A percentile compares a stretch with the other conserved stretches of the same genome.
phyloP scores from a whole-genome alignment of 129 eudicot genomes.

The Lonicera japonica region DNA sequence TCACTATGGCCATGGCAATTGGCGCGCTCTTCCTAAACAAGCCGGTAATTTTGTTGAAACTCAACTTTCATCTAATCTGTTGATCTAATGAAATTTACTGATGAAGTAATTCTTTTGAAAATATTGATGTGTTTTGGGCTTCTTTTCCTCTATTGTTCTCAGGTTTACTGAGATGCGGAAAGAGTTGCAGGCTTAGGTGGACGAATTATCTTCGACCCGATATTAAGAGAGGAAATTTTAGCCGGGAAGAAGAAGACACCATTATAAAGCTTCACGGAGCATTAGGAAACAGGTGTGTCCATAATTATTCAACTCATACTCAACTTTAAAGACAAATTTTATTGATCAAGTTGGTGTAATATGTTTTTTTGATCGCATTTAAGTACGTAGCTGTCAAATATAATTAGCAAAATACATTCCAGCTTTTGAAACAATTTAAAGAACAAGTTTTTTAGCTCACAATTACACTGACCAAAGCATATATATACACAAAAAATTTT shows the following conservation, averaged over 20 bases:
- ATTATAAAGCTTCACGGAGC: constrained; percentile 50
- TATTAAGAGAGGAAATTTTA: constrained; percentile 62
- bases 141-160: background rate
- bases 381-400: too few species aligned
- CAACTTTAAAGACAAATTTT: too few species aligned
- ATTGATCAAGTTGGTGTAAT: too few species aligned
- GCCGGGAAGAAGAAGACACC: constrained; percentile 57
- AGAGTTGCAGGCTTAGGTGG: constrained; percentile 81
- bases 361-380: too few species aligned
- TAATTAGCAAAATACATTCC: too few species aligned
- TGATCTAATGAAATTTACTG: background rate
- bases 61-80: background rate
- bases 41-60: constrained; percentile 34
- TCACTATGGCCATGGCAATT: constrained; percentile 57
- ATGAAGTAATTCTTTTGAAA: too few species aligned
- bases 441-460: too few species aligned
- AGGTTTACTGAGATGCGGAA: constrained; percentile 72
- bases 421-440: background rate
- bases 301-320: too few species aligned
- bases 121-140: background rate
- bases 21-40: constrained; percentile 79
- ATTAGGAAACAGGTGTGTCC: constrained; percentile 63
- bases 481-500: too few species aligned
- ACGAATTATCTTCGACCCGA: constrained; percentile 60
- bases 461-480: background rate